Base-by-base conservation (phyloP, 805 yeast genomes). In the Saturnispora bothae region DNA sequence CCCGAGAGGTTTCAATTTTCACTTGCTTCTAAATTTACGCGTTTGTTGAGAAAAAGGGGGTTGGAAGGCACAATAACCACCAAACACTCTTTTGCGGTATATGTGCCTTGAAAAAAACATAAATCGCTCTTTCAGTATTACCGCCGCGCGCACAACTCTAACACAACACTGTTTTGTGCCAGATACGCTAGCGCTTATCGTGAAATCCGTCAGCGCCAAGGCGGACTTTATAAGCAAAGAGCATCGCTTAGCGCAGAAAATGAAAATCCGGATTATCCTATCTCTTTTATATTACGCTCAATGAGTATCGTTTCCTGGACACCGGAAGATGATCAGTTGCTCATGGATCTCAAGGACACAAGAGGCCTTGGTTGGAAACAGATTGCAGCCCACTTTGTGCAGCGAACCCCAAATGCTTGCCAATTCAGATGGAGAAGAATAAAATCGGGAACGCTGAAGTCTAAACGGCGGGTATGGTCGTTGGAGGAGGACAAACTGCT, bases 311-410 rank as follows among this genome's bases (percentile, higher is more conserved):
- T 30, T 4, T 48, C 88, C 1, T 83, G 94, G 94, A 82, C 83
- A 39, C 79, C 84, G 2, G 72, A 73, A 46, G 94, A 83, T 50
- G 94, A 83, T 50, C 57, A 74, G 34, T 53, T 83, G 16, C 58
- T 83, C 34, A 68, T 89, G 32, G 83, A 78, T 45, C 65, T 84
- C 49, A 84, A 84, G 57, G 95, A 84, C 54, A 73, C 73, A 38
- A 83, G 78, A 54, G 81, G 81, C 53, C 66, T 84, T 45, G 95
- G 95, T 1, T 84, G 95, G 95, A 78, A 84, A 56, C 94, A 84
- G 45, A 83, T 84, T 31, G 77, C 92, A 1, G 68, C 77, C 28
- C 82, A 81, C 53, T 84, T 84, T 56, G 65, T 71, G 22, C 78
- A 79, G 51, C 64, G 95, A 51, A 84, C 95, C 2, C 89, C 94